phyloP scores from a whole-genome alignment of 495 filamentous ascomycete genomes.

The Tuber indicum region DNA sequence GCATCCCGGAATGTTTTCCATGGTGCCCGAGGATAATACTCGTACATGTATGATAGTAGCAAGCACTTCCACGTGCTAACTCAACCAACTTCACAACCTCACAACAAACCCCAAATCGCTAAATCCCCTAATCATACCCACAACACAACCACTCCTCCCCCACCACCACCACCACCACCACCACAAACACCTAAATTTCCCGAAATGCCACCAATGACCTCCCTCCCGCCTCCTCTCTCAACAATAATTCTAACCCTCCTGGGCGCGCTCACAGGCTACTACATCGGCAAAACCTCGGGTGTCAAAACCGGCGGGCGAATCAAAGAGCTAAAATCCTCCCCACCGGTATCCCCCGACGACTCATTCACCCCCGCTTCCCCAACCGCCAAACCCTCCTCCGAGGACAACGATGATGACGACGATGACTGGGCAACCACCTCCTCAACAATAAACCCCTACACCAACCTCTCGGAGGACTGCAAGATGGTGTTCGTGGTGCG shows the following conservation, averaged over 20 bases:
- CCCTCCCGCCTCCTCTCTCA: slow-evolving; percentile 12
- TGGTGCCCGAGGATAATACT: background rate
- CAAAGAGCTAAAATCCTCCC: slow-evolving; percentile 7
- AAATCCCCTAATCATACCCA: background rate
- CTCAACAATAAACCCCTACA: background rate
- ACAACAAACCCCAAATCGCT: background rate
- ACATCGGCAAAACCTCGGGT: slow-evolving; percentile 37
- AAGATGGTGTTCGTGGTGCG: slow-evolving; percentile 84
- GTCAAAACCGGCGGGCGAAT: slow-evolving; percentile 22
- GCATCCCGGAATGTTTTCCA: background rate
- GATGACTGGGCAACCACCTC: slow-evolving; percentile 13
- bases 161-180: background rate
- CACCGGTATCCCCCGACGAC: background rate
- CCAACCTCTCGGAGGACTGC: slow-evolving; percentile 60
- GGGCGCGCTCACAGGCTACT: slow-evolving; percentile 35
- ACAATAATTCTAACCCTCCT: slow-evolving; percentile 27
- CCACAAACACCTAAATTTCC: background rate
- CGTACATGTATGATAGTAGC: no score
- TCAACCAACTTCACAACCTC: background rate
- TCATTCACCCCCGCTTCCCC: background rate
- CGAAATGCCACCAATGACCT: background rate
- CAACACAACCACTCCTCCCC: background rate
- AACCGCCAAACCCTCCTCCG: background rate
- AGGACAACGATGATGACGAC: slow-evolving; percentile 25
- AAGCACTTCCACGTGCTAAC: background rate